Base-by-base conservation (phyloP, 352 stramenopile genomes). In the Phytopythium kandeliae region DNA sequence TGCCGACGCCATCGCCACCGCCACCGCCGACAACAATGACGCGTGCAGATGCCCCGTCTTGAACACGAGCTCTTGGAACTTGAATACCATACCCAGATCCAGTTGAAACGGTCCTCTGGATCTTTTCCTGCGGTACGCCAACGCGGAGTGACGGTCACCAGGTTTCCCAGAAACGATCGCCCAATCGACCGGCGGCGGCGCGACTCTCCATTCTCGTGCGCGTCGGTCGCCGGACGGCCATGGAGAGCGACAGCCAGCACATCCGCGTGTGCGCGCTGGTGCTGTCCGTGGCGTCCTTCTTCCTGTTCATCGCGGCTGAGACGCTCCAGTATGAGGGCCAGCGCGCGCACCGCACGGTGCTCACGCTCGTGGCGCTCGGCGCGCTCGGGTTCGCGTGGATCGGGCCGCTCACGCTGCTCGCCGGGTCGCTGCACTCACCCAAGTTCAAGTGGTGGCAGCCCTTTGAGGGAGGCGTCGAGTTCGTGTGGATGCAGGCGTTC, bases 401-500 rank as follows among this genome's bases (percentile, higher is more conserved):
- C 52, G 73, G 73, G 0, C 73, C 73, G 37, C 60, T 85, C 31
- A 85, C 71, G 47, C 53, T 82, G 25, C 65, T 85, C 22, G 73
- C 73, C 8, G 73, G 70, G 22, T 71, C 70, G 21, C 62, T 76
- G 38, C 61, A 57, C 10, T 73, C 64, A 15, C 54, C 59, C 24
- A 55, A 55, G 10, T 85, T 85, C 59, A 70, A 75, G 49, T 77
- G 69, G 71, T 85, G 73, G 73, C 70, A 80, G 54, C 73, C 70
- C 3, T 82, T 85, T 47, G 60, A 78, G 44, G 73, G 73, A 36
- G 71, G 73, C 21, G 53, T 66, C 51, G 66, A 79, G 55, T 85
- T 85, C 57, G 67, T 82, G 41, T 85, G 67, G 62, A 78, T 85
- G 71, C 73, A 85, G 58, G 71, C 73, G 19, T 75, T 80, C 47